Conservation (phyloP, 768 basidiomycete genomes). For the Sarcodon aspratus region DNA sequence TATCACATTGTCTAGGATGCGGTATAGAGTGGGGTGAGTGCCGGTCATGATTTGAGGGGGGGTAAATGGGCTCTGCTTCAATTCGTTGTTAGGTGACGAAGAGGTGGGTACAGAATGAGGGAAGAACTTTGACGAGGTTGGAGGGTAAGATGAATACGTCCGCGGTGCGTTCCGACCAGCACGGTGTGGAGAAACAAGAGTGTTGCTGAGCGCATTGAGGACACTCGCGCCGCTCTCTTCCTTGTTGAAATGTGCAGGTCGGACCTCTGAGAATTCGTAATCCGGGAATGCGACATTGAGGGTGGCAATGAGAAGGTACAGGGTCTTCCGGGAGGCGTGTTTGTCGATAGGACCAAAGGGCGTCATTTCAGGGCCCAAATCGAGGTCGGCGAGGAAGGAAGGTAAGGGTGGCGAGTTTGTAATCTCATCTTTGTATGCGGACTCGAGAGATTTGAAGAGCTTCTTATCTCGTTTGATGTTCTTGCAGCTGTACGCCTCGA, state of each 20-base stretch:
- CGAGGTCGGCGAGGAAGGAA: conserved; percentile 56
- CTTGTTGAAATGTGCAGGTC: conserved; percentile 81
- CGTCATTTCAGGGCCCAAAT: conserved; percentile 63
- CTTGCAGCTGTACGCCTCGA: conserved; percentile 98
- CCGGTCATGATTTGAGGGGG: conserved; percentile 68
- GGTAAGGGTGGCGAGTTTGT: conserved; percentile 79
- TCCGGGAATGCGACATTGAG: conserved; percentile 97
- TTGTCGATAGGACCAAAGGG: conserved; percentile 90
- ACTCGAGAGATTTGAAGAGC: conserved; percentile 87
- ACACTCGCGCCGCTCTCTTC: conserved; percentile 67
- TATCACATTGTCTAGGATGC: conserved; percentile 82
- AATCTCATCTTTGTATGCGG: conserved; percentile 71
- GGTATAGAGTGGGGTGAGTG: conserved; percentile 83
- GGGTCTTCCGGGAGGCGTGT: conserved; percentile 76
- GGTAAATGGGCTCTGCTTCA: conserved; percentile 41
- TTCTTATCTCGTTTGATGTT: conserved; percentile 95
- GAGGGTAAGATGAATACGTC: conserved; percentile 81
- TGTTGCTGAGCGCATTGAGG: conserved; percentile 76
- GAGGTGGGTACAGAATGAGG: conserved; percentile 66
- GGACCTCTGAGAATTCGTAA: conserved; percentile 91
- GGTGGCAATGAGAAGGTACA: conserved; percentile 92
- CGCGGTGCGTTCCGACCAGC: conserved; percentile 59
- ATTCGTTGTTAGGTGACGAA: conserved; percentile 51
- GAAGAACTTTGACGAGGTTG: conserved; percentile 60
- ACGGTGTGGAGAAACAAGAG: conserved; percentile 63